phyloP scores from a whole-genome alignment of 2,329 filamentous ascomycete species.

The Didymella arachidicola region DNA sequence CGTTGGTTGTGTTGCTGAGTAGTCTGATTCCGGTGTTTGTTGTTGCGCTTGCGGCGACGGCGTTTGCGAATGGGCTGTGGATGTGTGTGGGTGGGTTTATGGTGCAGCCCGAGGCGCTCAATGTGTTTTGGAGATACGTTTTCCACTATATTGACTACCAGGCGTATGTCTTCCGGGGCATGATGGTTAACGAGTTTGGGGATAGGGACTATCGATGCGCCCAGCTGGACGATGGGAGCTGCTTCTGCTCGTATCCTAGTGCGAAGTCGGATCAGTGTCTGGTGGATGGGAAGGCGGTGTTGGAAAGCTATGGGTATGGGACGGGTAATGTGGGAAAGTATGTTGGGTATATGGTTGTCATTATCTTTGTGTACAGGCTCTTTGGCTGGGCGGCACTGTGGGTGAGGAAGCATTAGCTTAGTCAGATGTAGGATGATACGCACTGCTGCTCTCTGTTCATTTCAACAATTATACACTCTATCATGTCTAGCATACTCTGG shows the following conservation, averaged over 20 bases:
- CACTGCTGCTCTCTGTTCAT: no score
- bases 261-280: constrained; percentile 69
- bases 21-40: constrained; percentile 81
- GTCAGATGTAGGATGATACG: no score
- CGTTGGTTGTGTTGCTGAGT: constrained; percentile 78
- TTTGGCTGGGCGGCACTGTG: constrained; percentile 70
- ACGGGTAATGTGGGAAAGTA: constrained; percentile 70
- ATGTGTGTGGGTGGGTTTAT: constrained; percentile 87
- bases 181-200: constrained; percentile 91
- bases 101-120: constrained; percentile 74
- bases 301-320: constrained; percentile 74
- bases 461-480: no score
- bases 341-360: constrained; percentile 79
- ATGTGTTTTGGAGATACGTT: constrained; percentile 85
- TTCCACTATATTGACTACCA: constrained; percentile 93
- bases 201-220: constrained; percentile 70
- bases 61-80: constrained; percentile 89
- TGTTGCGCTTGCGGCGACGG: constrained; percentile 77
- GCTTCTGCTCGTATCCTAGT: constrained; percentile 75
- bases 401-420: constrained; percentile 7
- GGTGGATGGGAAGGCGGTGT: constrained; percentile 74
- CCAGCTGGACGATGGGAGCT: constrained; percentile 48
- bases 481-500: no score
- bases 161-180: constrained; percentile 84
- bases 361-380: constrained; percentile 75